Base-by-base conservation (phyloP, 148 eudicot species). In the Persicaria maculosa region DNA sequence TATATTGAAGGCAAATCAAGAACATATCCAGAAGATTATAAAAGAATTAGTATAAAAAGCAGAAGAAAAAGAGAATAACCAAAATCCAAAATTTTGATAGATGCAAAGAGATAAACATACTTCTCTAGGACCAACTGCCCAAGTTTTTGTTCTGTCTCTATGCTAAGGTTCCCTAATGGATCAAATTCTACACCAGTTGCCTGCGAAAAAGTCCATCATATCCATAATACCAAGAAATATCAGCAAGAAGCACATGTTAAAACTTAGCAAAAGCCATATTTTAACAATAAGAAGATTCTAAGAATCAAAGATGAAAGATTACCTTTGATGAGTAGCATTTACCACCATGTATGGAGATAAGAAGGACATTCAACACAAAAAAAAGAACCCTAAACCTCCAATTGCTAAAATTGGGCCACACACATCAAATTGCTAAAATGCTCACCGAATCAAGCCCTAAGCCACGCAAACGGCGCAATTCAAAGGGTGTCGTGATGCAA, bases 181-280 rank as follows among this genome's bases (percentile, higher is more conserved):
- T 91, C 98, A 67, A 90, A 80, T 81, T 94, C 97, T 61, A 90
- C 77, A 68, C 97, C 98, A 79, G 91, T 96, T 59, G 85, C 98
- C 98, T 94, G 85, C 20, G 31, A 70, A 46, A 72, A 70, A 14
- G 46, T 64, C 44, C 45, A 64, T 36, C 17, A 36, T 64, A 64
- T 19, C 19, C 36, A 58, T 20, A 7, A 20, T 8, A 58, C 47
- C 45, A 47, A 74, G 14, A 55, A 15, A 77, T 62, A 57, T n/a
- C 50, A 74, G 44, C 25, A n/a, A 40, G 73, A 19, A 55, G 15
- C n/a, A n/a, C n/a, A n/a, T n/a, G 43, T 36, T 72, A 17, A 20
- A 61, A 61, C 44, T 25, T 31, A 61, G 0, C 0, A 6, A 25
- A 61, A 10, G 40, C 20, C 16, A 31, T 53, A 53, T 11, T 58